Percentiles rank a stretch among this genome's conserved stretches.
phyloP scores from a whole-genome alignment of 495 filamentous ascomycete genomes.

The Penicillium manginii region DNA sequence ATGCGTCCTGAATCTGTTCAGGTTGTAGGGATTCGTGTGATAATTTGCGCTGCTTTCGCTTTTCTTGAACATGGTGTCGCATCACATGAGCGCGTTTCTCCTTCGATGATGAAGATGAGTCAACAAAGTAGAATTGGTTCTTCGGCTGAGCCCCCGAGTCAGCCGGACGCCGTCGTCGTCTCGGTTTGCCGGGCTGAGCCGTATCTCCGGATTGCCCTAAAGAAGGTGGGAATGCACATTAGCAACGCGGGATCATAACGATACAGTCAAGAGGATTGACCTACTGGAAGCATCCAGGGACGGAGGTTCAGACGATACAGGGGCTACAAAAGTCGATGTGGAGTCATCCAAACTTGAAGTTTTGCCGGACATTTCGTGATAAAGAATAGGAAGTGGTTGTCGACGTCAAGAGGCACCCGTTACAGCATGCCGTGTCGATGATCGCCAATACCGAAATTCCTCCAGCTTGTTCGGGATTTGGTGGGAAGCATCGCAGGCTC shows the following conservation, averaged over 20 bases:
- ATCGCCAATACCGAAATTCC: conserved; percentile 32
- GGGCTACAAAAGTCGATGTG: conserved; percentile 6
- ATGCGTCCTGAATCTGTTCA: conserved; percentile 23
- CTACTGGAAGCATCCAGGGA: conserved; percentile 23
- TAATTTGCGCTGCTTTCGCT: conserved; percentile 42
- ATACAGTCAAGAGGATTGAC: neutral
- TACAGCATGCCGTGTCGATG: conserved; percentile 31
- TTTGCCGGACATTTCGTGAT: conserved; percentile 36
- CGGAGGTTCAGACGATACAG: conserved; percentile 2
- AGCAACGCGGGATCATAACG: neutral
- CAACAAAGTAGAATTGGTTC: conserved; percentile 52
- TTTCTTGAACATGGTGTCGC: conserved; percentile 54
- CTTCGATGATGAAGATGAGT: conserved; percentile 47
- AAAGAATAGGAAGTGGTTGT: conserved; percentile 9
- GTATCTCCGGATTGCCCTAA: conserved; percentile 27
- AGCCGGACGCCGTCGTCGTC: conserved; percentile 30
- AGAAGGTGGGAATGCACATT: conserved; percentile 9
- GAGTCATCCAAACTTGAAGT: conserved; percentile 18
- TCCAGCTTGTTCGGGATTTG: conserved; percentile 27
- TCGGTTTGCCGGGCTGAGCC: conserved; percentile 23
- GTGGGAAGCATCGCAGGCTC: conserved; percentile 30
- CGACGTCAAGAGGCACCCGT: conserved; percentile 19
- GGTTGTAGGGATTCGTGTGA: conserved; percentile 24
- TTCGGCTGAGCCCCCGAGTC: conserved; percentile 27
- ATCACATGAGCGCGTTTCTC: conserved; percentile 54